Percentiles rank a stretch among this genome's conserved stretches.
These are phyloP conservation scores for Prunus davidiana DNA, from an alignment of 306 rosid genomes.

Conservation along the genomic window DNA sequence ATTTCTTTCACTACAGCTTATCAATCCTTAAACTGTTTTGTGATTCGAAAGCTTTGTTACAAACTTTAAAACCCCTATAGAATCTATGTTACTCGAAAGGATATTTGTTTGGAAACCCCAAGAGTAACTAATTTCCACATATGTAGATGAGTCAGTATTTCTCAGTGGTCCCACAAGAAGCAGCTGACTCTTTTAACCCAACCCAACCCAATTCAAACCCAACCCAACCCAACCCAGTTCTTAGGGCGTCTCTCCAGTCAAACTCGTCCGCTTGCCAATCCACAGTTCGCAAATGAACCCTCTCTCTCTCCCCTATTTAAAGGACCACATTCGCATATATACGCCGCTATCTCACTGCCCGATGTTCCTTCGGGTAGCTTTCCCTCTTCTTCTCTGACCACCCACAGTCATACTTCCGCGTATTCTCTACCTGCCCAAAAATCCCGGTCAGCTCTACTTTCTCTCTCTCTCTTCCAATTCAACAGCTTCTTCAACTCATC, in stretches of 20 bases:
- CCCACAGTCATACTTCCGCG: neutral
- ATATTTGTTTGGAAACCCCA: too few species aligned
- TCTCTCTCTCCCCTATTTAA: too few species aligned
- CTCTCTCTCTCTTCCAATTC: neutral
- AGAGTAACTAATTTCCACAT: too few species aligned
- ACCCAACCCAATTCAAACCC: neutral
- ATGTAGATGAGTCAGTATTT: too few species aligned
- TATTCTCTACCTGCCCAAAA: constrained; percentile 25
- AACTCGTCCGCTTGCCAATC: neutral
- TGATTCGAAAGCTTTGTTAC: too few species aligned
- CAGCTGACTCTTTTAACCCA: neutral
- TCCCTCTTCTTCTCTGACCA: constrained; percentile 2
- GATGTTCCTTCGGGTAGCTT: constrained; percentile 30
- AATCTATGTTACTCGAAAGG: too few species aligned
- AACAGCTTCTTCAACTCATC: neutral
- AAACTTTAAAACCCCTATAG: too few species aligned
- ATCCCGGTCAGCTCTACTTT: constrained; percentile 33
- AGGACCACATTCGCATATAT: neutral
- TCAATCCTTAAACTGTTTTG: too few species aligned
- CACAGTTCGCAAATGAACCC: neutral
- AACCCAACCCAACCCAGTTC: neutral
- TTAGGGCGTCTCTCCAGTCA: neutral
- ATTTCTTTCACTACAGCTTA: too few species aligned
- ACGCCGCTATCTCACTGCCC: constrained; percentile 18
- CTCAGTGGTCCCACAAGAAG: too few species aligned